Conservation (phyloP, 2,329 filamentous ascomycete genomes). For the Calonectria pseudoreteaudii region DNA sequence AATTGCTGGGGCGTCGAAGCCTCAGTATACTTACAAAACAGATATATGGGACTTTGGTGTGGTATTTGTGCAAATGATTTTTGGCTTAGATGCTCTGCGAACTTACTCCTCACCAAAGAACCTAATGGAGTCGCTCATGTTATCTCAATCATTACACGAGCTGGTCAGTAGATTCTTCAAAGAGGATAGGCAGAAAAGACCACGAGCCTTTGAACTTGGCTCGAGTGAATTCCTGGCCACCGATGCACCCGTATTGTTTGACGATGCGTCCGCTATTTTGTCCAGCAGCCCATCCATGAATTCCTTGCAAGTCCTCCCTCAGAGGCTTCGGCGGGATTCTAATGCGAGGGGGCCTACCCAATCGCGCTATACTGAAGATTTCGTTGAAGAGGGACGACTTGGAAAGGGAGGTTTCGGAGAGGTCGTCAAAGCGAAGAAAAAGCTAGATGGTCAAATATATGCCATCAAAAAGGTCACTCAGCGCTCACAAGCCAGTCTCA, state of each 20-base stretch:
- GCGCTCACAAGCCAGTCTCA: constrained; percentile 81
- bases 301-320: constrained; percentile 57
- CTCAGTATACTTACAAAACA: constrained; percentile 79
- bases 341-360: constrained; percentile 62
- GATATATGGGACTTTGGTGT: constrained; percentile 97
- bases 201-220: constrained; percentile 80
- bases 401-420: constrained; percentile 97
- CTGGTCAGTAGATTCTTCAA: constrained; percentile 88
- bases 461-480: constrained; percentile 97
- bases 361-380: constrained; percentile 89
- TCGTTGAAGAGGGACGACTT: constrained; percentile 87
- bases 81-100: constrained; percentile 81
- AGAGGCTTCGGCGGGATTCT: constrained; percentile 72
- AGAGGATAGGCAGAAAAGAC: constrained; percentile 83
- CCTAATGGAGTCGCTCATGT: constrained; percentile 75
- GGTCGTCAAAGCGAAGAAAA: constrained; percentile 94
- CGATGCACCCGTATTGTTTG: constrained; percentile 68
- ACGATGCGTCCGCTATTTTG: constrained; percentile 55
- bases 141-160: constrained; percentile 83
- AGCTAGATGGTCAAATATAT: constrained; percentile 92
- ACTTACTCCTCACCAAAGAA: constrained; percentile 84
- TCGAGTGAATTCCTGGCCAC: constrained; percentile 76
- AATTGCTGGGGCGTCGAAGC: constrained; percentile 70
- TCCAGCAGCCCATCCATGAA: constrained; percentile 56
- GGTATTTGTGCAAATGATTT: constrained; percentile 92